phyloP scores from a whole-genome alignment of 2,329 filamentous ascomycete genomes.

The Dendrostoma leiphaemia region DNA sequence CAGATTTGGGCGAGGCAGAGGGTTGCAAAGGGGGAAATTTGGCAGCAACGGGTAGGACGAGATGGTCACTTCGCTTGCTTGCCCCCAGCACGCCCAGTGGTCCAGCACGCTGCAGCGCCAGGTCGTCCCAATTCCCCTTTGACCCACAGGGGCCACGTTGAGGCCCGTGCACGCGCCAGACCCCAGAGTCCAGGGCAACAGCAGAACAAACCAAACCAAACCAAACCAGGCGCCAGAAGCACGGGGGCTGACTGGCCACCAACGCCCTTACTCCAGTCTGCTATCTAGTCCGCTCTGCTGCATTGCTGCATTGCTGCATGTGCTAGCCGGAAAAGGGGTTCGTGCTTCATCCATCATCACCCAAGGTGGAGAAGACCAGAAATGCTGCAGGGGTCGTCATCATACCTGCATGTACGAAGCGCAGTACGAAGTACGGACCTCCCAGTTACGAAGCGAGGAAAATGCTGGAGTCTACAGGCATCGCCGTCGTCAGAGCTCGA shows the following conservation, averaged over 20 bases:
- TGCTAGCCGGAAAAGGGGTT: neutral
- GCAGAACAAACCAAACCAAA: neutral
- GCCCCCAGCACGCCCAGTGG: too few species aligned
- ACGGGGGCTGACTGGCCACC: too few species aligned
- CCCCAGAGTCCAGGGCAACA: neutral
- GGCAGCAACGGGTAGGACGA: slow-evolving; percentile 10
- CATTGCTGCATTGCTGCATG: too few species aligned
- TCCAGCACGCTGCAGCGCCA: too few species aligned
- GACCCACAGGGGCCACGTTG: neutral
- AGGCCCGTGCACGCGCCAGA: neutral
- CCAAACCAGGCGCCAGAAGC: too few species aligned
- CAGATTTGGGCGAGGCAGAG: slow-evolving; percentile 13
- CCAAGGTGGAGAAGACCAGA: neutral
- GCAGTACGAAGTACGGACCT: too few species aligned
- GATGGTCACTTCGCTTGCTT: slow-evolving; percentile 16
- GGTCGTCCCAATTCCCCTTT: slow-evolving; percentile 11
- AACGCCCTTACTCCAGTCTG: too few species aligned
- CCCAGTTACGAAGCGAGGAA: too few species aligned
- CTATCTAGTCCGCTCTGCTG: too few species aligned
- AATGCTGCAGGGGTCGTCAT: slow-evolving; percentile 1
- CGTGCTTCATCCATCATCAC: neutral
- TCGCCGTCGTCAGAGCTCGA: too few species aligned
- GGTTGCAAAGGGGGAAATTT: slow-evolving; percentile 16
- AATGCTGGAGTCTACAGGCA: too few species aligned
- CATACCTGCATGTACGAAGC: slow-evolving; percentile 1